These are phyloP conservation scores for Podospora comata DNA, from an alignment of 495 filamentous ascomycete species.

Conservation along the genomic window DNA sequence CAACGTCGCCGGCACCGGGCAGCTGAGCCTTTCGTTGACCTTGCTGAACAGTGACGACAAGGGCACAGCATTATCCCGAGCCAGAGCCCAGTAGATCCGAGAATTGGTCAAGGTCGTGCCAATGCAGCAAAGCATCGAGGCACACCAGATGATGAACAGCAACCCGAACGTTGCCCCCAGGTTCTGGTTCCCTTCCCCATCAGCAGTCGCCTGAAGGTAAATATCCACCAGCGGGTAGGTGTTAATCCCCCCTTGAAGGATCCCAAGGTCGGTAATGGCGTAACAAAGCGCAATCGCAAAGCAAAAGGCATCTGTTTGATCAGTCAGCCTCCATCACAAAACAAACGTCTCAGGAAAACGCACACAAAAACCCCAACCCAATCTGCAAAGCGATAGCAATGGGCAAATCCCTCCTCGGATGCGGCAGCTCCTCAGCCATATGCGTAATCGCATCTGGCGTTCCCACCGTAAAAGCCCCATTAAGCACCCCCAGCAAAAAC, in stretches of 20 bases:
- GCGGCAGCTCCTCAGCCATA: slow-evolving; percentile 77
- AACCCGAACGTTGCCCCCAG: slow-evolving; percentile 60
- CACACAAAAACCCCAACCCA: slow-evolving; percentile 56
- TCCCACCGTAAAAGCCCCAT: slow-evolving; percentile 81
- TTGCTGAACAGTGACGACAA: slow-evolving; percentile 45
- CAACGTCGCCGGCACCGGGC: slow-evolving; percentile 67
- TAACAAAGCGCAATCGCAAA: slow-evolving; percentile 76
- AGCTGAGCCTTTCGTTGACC: slow-evolving; percentile 53
- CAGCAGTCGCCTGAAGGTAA: slow-evolving; percentile 72
- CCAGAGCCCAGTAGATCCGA: slow-evolving; percentile 83
- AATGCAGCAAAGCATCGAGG: slow-evolving; percentile 58
- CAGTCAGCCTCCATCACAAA: neutral
- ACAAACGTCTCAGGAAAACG: slow-evolving; percentile 11
- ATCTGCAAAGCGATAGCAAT: slow-evolving; percentile 59
- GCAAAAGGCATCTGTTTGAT: slow-evolving; percentile 54
- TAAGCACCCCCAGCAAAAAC: slow-evolving; percentile 77
- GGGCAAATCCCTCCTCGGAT: slow-evolving; percentile 61
- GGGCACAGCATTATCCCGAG: slow-evolving; percentile 66
- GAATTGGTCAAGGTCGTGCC: slow-evolving; percentile 72
- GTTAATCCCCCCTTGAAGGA: slow-evolving; percentile 53
- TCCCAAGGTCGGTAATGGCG: slow-evolving; percentile 60
- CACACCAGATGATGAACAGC: slow-evolving; percentile 65
- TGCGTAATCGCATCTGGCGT: slow-evolving; percentile 68
- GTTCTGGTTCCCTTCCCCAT: slow-evolving; percentile 31
- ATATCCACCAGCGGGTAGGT: slow-evolving; percentile 74